Base-by-base conservation (phyloP, 2,329 filamentous ascomycete genomes). In the Incumbomyces delicatus region DNA sequence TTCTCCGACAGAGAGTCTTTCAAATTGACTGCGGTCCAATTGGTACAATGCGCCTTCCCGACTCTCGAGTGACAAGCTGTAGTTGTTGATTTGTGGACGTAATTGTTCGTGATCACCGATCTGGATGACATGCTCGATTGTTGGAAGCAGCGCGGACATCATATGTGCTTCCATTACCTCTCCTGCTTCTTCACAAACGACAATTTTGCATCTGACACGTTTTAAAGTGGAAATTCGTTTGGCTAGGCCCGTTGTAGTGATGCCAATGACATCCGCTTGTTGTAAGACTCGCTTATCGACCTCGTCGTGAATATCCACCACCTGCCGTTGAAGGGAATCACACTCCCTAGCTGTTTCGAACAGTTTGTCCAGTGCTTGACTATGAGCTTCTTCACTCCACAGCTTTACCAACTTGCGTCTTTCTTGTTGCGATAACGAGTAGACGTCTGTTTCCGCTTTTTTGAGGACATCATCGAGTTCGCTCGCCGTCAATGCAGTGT, bases 101-200 rank as follows among this genome's bases (percentile, higher is more conserved):
- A 52, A 53, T 46, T 65, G 61, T 22, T 54, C 55, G 31, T 61
- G 61, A 53, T 65, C 62, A 1, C 62, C 61, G 51, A 65, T 65
- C 17, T 78, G 67, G 14, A 84, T 76, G 5, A 70, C 63, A 48
- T 85, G 80, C 57, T 84, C 71, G 0, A 82, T 59, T 0, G 71
- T 71, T 0, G 79, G 78, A 0, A 81, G 63, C 3, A 85, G 59
- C 0, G 80, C 71, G 0, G 77, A 76, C 1, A 85, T 58, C 6
- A 59, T 64, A 49, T 85, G 80, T 0, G 76, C 68, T 58, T 86
- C 82, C 29, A 85, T 65, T 0, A 85, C 76, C 51, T 86, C 81
- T 0, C 75, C 81, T 1, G 81, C 81, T 56, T 86, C 81, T 58
- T 86, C 81, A 30, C 77, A 82, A 1, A 85, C 58, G 13, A 85